Evolutionary conservation across 768 basidiomycete genomes (phyloP), one percentile per base, ranked within the genome.

Genomic region (Trametes gibbosa): DNA sequence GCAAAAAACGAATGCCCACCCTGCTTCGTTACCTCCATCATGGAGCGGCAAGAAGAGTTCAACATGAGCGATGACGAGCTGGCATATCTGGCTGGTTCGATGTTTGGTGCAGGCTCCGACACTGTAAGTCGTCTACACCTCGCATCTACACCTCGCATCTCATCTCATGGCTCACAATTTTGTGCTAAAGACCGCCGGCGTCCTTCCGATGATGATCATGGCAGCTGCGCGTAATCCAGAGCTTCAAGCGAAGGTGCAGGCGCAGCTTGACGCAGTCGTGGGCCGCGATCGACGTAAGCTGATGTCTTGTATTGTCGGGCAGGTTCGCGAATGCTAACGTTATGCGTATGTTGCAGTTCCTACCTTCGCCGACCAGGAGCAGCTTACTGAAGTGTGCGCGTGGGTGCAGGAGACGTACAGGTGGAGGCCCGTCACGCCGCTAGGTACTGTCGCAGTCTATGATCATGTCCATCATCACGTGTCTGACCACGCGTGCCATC

Each of bases 61-160:
- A 68, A 63, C 1, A 57, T 79, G 17, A 55, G 50, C 5, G 72
- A 76, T 5, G 53, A 75, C 2, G 77, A 77, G 52, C 56, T 75
- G 1, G 73, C 71, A 2, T 79, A 76, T 56, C 51, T 79, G 8
- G 72, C 76, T 6, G 78, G 77, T 0, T 69, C 73, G 2, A 76
- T 79, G 73, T 79, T 78, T 59, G 74, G 75, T 24, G 77, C 77
- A 0, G 77, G 77, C 0, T 67, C 73, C 6, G 77, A 78, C 43
- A 75, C 76, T 3, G 78, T 79, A 39, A 34, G 73, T 60, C 12
- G 16, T 41, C 32, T 5, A 43, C 7, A 27, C 25, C 46, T n/a
- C n/a, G n/a, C n/a, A n/a, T n/a, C n/a, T n/a, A n/a, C n/a, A n/a
- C 24, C 3, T 17, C 34, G 34, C 34, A 7, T 6, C 34, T 35